Evolutionary conservation across 805 yeast species (phyloP), one percentile per base, ranked within the genome.

Genomic region (Suhomyces sp.): DNA sequence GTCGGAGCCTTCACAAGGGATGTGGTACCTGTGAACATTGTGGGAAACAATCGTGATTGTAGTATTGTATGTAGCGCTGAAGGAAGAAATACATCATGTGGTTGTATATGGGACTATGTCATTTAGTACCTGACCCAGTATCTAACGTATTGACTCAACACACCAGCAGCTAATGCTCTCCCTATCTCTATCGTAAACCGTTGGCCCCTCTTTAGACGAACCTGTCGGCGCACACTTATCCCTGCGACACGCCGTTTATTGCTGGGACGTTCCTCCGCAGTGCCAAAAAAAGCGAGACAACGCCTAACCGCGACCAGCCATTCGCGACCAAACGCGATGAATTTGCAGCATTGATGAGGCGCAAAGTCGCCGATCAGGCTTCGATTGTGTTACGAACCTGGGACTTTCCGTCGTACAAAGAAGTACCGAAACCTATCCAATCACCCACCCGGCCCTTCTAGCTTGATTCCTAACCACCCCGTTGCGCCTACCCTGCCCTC

Each of bases 201-300:
- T 2, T 25, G 29, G 13, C 31, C 6, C 13, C 10, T 3, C 31
- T 10, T 6, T 17, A 37, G 41, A 3, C 41, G 41, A 33, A 27
- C 13, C 10, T 27, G 24, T 20, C 47, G 40, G 15, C 47, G 47
- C 47, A 37, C n/a, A 4, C 40, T 19, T 27, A 22, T 27, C 22
- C 19, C 48, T 24, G 48, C 48, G 47, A 27, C 19, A 44, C 46
- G 49, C 44, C 31, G 37, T 37, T 7, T 13, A 22, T 39, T 40
- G 29, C 43, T 37, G 43, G 49, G 43, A 25, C 39, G 44, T 27
- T 22, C 41, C 22, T 37, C 21, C 20, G 13, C 17, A 31, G 22
- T 37, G 41, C 41, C 15, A 37, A 10, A 17, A 15, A 17, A 37
- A 37, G 41, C 41, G 22, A 37, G 22, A 17, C 41, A 37, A 17